A percentile compares a stretch with the other conserved stretches of the same genome.
phyloP scores from a whole-genome alignment of 1,139 yeast genomes.

The Wickerhamomyces sp. region DNA sequence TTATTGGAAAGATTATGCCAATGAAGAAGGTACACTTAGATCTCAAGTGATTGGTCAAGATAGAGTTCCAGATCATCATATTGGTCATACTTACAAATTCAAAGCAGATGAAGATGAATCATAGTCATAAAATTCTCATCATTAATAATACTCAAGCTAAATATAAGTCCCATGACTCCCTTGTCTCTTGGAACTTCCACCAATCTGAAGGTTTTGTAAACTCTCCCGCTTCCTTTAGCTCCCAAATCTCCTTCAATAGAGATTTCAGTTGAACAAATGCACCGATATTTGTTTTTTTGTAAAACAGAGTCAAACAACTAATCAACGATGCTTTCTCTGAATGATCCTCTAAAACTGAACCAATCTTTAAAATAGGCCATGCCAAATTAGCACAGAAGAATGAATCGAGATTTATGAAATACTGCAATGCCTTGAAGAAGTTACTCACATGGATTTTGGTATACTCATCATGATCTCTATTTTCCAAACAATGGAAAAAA shows the following conservation, averaged over 20 bases:
- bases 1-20: slow-evolving; percentile 28
- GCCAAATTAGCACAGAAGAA: slow-evolving; percentile 9
- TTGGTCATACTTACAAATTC: slow-evolving; percentile 3
- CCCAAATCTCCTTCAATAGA: slow-evolving; percentile 7
- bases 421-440: slow-evolving; percentile 4
- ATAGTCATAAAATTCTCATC: slow-evolving; percentile 6
- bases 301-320: background rate
- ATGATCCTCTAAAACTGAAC: background rate
- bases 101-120: background rate
- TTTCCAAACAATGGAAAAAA: slow-evolving; percentile 5
- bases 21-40: slow-evolving; percentile 18
- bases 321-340: background rate
- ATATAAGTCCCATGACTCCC: slow-evolving; percentile 6
- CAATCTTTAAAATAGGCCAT: slow-evolving; percentile 7
- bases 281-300: slow-evolving; percentile 8
- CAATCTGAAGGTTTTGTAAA: slow-evolving; percentile 6
- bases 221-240: slow-evolving; percentile 1
- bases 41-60: slow-evolving; percentile 19
- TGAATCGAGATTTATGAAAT: slow-evolving; percentile 4
- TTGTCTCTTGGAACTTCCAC: slow-evolving; percentile 7
- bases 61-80: slow-evolving; percentile 5
- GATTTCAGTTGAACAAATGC: slow-evolving; percentile 4
- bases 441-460: background rate
- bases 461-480: background rate
- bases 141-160: slow-evolving; percentile 3